phyloP scores from a whole-genome alignment of 2,329 filamentous ascomycete species.

The Apiospora phragmitis region DNA sequence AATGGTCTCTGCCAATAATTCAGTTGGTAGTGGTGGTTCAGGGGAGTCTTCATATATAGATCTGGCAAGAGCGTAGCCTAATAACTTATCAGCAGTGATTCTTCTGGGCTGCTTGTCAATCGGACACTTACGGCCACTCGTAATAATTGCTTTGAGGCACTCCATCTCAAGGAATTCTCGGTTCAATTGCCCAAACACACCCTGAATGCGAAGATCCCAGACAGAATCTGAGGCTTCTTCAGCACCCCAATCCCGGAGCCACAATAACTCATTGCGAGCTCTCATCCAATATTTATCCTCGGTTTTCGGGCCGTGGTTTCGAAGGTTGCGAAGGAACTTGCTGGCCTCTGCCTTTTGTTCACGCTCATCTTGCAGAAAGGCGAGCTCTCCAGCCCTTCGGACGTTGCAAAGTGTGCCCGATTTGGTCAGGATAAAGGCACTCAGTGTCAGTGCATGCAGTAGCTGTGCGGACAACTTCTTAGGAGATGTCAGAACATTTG shows the following conservation, averaged over 20 bases:
- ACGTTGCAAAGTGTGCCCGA: conserved; percentile 52
- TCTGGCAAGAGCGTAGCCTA: conserved; percentile 63
- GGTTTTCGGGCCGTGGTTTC: conserved; percentile 50
- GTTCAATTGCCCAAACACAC: conserved; percentile 61
- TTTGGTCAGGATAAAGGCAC: conserved; percentile 56
- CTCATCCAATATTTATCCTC: conserved; percentile 66
- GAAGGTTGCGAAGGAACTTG: conserved; percentile 57
- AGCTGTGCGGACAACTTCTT: conserved; percentile 55
- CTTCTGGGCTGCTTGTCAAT: conserved; percentile 18
- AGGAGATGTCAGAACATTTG: conserved; percentile 67
- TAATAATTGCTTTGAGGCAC: conserved; percentile 67
- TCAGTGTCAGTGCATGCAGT: conserved; percentile 63
- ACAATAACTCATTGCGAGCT: conserved; percentile 65
- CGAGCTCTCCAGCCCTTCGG: conserved; percentile 60
- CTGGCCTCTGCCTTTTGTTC: conserved; percentile 64
- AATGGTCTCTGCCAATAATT: conserved; percentile 60
- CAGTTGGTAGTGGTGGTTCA: conserved; percentile 48
- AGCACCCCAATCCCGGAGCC: conserved; percentile 72
- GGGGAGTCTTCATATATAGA: conserved; percentile 59
- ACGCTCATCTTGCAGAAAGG: conserved; percentile 60
- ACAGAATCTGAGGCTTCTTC: conserved; percentile 38
- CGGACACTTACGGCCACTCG: conserved; percentile 55
- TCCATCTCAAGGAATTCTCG: conserved; percentile 67
- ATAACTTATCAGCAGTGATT: neutral
- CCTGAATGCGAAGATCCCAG: conserved; percentile 35